Percentiles rank a stretch among this genome's conserved stretches.
Evolutionary conservation across 164 flowering plant species (phyloP).

Genomic region (Brasenia schreberi): DNA sequence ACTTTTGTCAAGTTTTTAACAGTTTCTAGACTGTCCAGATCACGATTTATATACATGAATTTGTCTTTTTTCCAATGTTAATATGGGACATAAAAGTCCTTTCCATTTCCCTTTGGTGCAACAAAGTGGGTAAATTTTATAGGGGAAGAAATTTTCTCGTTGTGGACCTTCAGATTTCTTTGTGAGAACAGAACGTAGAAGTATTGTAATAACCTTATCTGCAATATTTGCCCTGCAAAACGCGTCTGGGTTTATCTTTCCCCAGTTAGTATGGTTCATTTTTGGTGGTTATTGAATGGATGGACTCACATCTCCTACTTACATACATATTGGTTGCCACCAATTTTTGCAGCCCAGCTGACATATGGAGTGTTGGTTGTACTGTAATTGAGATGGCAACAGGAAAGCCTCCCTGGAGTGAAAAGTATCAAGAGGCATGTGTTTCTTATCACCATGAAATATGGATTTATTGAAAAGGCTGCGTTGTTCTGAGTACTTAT

Average conservation of each 20-base stretch:
- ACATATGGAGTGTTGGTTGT: slow-evolving; percentile 99
- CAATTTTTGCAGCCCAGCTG: slow-evolving; percentile 66
- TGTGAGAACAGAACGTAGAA: too few relatives aligned
- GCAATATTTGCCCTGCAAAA: neutral
- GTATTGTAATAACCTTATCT: too few relatives aligned
- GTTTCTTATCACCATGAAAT: neutral
- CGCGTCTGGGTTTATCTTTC: neutral
- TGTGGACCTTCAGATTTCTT: too few relatives aligned
- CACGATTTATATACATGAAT: too few relatives aligned
- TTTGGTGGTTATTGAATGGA: neutral
- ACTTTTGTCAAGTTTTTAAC: too few relatives aligned
- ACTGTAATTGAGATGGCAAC: slow-evolving; percentile 99
- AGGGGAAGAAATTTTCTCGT: too few relatives aligned
- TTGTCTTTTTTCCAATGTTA: too few relatives aligned
- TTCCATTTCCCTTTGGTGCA: too few relatives aligned
- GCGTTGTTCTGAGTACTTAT: neutral
- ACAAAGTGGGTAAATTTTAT: too few relatives aligned
- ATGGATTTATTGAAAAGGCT: neutral
- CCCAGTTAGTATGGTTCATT: too few relatives aligned
- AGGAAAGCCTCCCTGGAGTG: slow-evolving; percentile 99
- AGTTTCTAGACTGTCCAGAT: too few relatives aligned
- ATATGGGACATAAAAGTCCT: too few relatives aligned
- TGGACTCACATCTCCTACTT: neutral
- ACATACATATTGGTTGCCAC: neutral
- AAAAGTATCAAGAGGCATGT: slow-evolving; percentile 83